phyloP scores from a whole-genome alignment of 2,329 filamentous ascomycete genomes.

The Xylariaceae sp. region DNA sequence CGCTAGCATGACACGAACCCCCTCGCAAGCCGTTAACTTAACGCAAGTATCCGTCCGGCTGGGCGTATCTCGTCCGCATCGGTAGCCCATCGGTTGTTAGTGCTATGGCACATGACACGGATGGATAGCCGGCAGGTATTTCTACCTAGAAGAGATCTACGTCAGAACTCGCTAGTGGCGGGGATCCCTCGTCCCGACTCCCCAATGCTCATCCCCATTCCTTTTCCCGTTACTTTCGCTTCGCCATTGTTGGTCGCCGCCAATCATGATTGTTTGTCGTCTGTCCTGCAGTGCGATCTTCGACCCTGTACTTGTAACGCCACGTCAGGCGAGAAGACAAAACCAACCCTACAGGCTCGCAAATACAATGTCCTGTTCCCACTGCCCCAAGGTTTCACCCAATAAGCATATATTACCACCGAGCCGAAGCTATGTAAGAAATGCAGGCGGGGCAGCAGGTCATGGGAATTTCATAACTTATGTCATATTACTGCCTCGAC shows the following conservation, averaged over 20 bases:
- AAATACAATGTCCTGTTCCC: no score
- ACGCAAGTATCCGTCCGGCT: slow-evolving; percentile 15
- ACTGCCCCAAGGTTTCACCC: no score
- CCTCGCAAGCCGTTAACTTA: slow-evolving; percentile 8
- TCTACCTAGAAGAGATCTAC: neutral
- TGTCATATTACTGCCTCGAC: neutral
- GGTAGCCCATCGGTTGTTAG: neutral
- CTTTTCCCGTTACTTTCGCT: neutral
- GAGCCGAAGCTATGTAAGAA: neutral
- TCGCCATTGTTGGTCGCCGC: neutral
- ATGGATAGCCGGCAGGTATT: neutral
- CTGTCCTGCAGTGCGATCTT: slow-evolving; percentile 1
- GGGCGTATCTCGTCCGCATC: slow-evolving; percentile 10
- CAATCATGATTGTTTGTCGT: neutral
- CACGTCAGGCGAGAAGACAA: neutral
- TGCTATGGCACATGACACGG: neutral
- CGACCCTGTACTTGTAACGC: neutral
- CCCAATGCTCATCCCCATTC: neutral
- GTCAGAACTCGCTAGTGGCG: neutral
- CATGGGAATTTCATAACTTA: neutral
- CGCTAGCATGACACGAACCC: slow-evolving; percentile 7
- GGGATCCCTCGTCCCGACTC: neutral
- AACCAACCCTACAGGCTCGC: neutral
- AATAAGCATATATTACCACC: neutral
- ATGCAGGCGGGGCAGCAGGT: neutral